Conservation (phyloP, 345 rosid genomes). For the Lenwebbia sp. region DNA sequence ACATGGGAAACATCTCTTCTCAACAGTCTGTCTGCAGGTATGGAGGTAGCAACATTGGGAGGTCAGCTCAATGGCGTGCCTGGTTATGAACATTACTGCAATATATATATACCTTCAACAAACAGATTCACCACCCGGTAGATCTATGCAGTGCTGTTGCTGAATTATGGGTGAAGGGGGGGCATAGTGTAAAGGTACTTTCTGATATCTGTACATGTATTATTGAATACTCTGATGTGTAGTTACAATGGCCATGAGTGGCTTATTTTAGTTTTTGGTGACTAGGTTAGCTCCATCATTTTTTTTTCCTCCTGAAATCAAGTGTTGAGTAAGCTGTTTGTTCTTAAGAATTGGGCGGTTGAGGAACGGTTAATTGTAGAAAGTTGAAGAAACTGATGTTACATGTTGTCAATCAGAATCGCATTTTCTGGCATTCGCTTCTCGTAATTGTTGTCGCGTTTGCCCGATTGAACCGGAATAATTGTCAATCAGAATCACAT, state of each 20-base stretch:
- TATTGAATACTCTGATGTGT: neutral
- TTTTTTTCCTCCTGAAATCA: neutral
- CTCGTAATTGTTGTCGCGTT: neutral
- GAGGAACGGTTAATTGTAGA: neutral
- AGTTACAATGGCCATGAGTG: neutral
- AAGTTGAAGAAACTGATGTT: neutral
- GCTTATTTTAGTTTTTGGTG: neutral
- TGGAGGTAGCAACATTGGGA: neutral
- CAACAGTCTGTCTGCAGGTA: neutral
- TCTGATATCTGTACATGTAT: neutral
- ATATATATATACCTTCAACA: neutral
- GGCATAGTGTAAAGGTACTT: neutral
- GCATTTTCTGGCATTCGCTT: neutral
- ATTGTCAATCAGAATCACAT: too few relatives aligned
- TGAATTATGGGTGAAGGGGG: neutral
- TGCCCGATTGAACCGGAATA: neutral
- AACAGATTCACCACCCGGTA: neutral
- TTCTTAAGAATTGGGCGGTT: neutral
- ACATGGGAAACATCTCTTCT: neutral
- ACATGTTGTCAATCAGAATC: neutral
- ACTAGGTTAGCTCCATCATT: neutral
- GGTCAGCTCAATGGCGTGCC: neutral
- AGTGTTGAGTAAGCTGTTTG: neutral
- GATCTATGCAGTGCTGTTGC: neutral
- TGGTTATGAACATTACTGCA: neutral